These are phyloP conservation scores for Tuber aestivum DNA, from an alignment of 495 filamentous ascomycete genomes.

Conservation along the genomic window DNA sequence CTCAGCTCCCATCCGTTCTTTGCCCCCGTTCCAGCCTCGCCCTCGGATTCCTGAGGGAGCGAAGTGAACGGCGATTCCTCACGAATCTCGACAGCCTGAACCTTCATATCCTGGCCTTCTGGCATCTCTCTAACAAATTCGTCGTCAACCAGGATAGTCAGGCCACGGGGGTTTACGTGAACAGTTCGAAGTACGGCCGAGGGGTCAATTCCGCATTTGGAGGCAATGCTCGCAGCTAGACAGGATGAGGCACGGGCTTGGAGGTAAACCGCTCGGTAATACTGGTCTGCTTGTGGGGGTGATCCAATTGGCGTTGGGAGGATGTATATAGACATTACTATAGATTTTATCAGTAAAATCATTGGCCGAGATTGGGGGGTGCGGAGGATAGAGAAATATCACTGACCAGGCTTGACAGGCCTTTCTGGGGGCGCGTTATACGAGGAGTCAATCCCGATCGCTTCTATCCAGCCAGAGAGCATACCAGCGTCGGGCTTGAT, in stretches of 20 bases:
- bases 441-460: slow-evolving; percentile 73
- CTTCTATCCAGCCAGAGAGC: slow-evolving; percentile 79
- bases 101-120: slow-evolving; percentile 86
- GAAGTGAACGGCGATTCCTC: slow-evolving; percentile 38
- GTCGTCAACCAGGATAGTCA: slow-evolving; percentile 84
- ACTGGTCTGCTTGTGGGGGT: slow-evolving; percentile 53
- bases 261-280: slow-evolving; percentile 83
- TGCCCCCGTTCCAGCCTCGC: slow-evolving; percentile 44
- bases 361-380: slow-evolving; percentile 1
- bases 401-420: slow-evolving; percentile 61
- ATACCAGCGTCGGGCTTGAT: slow-evolving; percentile 46
- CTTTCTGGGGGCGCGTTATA: slow-evolving; percentile 77
- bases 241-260: slow-evolving; percentile 66
- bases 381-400: neutral
- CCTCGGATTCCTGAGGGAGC: slow-evolving; percentile 41
- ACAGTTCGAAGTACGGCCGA: slow-evolving; percentile 61
- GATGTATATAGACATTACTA: slow-evolving; percentile 85
- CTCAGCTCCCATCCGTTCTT: slow-evolving; percentile 45
- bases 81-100: slow-evolving; percentile 41
- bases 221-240: slow-evolving; percentile 62
- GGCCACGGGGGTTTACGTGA: slow-evolving; percentile 61
- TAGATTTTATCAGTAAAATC: slow-evolving; percentile 25
- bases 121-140: slow-evolving; percentile 78
- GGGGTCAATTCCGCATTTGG: slow-evolving; percentile 73
- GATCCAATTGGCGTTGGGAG: slow-evolving; percentile 53